These are phyloP conservation scores for Thielaviopsis punctulata DNA, from an alignment of 2,329 filamentous ascomycete genomes.

Conservation along the genomic window DNA sequence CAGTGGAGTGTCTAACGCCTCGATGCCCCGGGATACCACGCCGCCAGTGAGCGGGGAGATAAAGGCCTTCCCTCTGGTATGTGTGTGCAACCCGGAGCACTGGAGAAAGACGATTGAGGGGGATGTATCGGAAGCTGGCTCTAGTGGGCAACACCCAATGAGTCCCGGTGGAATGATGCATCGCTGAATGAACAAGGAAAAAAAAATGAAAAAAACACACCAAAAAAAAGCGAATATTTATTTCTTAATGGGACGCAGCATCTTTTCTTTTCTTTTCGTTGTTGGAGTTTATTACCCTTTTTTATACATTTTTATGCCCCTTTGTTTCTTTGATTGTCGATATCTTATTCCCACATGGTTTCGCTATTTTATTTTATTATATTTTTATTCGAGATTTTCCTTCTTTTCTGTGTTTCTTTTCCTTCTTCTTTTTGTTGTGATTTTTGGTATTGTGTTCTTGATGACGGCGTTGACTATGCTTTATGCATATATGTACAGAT, in stretches of 20 bases:
- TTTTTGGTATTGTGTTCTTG: conserved; percentile 3
- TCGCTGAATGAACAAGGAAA: neutral
- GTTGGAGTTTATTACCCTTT: neutral
- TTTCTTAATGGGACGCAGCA: neutral
- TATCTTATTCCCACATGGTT: conserved; percentile 2
- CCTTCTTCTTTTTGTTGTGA: conserved; percentile 4
- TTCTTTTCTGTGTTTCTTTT: neutral
- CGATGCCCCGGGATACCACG: conserved; percentile 41
- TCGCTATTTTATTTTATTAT: conserved; percentile 3
- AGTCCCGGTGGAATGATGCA: neutral
- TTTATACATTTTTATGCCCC: conserved; percentile 1
- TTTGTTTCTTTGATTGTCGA: neutral
- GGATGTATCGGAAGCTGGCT: conserved; percentile 51
- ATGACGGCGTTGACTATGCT: neutral
- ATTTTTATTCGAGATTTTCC: conserved; percentile 1
- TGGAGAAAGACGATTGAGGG: conserved; percentile 96
- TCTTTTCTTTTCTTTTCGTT: neutral
- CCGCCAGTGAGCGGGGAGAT: conserved; percentile 62
- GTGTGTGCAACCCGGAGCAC: conserved; percentile 85
- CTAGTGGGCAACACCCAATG: conserved; percentile 17
- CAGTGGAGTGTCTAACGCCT: conserved; percentile 79
- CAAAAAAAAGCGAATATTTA: neutral
- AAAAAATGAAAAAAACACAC: neutral
- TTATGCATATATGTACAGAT: neutral
- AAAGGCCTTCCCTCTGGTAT: conserved; percentile 94